Percentiles rank a stretch among this genome's conserved stretches.
These are phyloP conservation scores for Ilex asprella DNA, from an alignment of 257 asterid genomes.

Conservation along the genomic window DNA sequence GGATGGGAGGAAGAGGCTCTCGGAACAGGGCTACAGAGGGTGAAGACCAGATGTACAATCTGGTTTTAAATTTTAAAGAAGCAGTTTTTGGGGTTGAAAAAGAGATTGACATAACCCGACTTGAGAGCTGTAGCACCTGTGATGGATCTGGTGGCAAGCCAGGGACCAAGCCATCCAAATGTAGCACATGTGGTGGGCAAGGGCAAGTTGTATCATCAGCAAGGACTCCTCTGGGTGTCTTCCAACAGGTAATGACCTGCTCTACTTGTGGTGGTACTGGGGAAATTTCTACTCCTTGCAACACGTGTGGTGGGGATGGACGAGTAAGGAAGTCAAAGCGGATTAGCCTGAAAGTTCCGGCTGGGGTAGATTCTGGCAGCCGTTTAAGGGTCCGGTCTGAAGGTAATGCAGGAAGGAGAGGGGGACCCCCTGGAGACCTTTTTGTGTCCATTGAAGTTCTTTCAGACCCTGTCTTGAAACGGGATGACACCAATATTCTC, in stretches of 20 bases:
- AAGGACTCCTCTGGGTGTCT: slow-evolving; percentile 90
- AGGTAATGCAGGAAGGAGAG: slow-evolving; percentile 86
- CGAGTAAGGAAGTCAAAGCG: slow-evolving; percentile 82
- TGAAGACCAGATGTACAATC: slow-evolving; percentile 80
- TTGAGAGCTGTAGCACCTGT: slow-evolving; percentile 82
- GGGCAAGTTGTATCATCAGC: slow-evolving; percentile 90
- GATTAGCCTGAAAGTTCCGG: slow-evolving; percentile 88
- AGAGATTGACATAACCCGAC: slow-evolving; percentile 83
- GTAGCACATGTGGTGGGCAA: slow-evolving; percentile 86
- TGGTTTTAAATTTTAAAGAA: slow-evolving; percentile 78
- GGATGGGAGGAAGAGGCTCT: slow-evolving; percentile 72
- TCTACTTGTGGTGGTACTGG: slow-evolving; percentile 83
- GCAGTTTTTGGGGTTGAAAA: slow-evolving; percentile 91
- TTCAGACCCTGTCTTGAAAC: slow-evolving; percentile 61
- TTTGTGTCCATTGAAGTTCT: slow-evolving; percentile 76
- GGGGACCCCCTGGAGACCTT: slow-evolving; percentile 94
- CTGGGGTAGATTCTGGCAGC: slow-evolving; percentile 89
- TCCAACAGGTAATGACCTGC: slow-evolving; percentile 95
- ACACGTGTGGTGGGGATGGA: slow-evolving; percentile 74
- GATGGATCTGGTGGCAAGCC: slow-evolving; percentile 94
- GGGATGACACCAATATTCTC: slow-evolving; percentile 86
- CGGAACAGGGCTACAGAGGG: slow-evolving; percentile 83
- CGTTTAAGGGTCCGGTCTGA: slow-evolving; percentile 84
- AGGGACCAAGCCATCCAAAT: slow-evolving; percentile 63
- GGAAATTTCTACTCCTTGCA: slow-evolving; percentile 79